Percentiles rank a stretch among this genome's conserved stretches.
Evolutionary conservation across 345 rosid species (phyloP).

Genomic region (Eucalyptus cloeziana): DNA sequence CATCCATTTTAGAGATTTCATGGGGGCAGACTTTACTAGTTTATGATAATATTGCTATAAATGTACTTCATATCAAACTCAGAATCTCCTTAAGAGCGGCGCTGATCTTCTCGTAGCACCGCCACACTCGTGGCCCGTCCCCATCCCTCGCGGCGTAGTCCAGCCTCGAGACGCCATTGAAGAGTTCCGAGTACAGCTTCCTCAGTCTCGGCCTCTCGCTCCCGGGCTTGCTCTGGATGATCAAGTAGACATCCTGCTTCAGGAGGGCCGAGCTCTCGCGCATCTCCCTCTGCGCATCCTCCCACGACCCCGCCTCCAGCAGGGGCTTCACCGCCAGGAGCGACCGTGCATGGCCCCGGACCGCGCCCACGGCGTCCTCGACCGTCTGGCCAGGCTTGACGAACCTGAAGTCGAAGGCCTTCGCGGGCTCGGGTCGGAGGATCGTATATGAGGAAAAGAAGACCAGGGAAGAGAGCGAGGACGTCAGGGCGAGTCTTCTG

Average conservation of each 20-base stretch:
- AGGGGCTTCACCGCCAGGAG: constrained; percentile 18
- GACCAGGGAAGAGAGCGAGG: neutral
- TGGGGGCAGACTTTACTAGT: neutral
- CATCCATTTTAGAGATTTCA: neutral
- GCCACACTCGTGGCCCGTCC: constrained; percentile 22
- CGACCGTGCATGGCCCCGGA: constrained; percentile 16
- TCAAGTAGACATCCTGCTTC: constrained; percentile 59
- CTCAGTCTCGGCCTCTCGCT: constrained; percentile 46
- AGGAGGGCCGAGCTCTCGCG: constrained; percentile 42
- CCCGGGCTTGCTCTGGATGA: constrained; percentile 54
- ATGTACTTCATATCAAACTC: neutral
- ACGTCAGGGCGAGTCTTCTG: neutral
- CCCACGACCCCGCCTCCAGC: constrained; percentile 37
- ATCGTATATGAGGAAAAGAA: neutral
- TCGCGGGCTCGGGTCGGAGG: neutral
- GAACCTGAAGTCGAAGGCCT: neutral
- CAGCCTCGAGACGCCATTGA: constrained; percentile 48
- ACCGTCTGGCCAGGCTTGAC: constrained; percentile 22
- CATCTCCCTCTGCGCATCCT: constrained; percentile 46
- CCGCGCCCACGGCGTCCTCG: constrained; percentile 24
- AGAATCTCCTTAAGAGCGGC: constrained; percentile 25
- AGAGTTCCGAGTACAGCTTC: constrained; percentile 49
- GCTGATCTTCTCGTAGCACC: constrained; percentile 22
- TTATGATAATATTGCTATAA: neutral
- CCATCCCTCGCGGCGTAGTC: constrained; percentile 67